Conservation (phyloP, 1,139 yeast species). For the Pneumocystis jirovecii region DNA sequence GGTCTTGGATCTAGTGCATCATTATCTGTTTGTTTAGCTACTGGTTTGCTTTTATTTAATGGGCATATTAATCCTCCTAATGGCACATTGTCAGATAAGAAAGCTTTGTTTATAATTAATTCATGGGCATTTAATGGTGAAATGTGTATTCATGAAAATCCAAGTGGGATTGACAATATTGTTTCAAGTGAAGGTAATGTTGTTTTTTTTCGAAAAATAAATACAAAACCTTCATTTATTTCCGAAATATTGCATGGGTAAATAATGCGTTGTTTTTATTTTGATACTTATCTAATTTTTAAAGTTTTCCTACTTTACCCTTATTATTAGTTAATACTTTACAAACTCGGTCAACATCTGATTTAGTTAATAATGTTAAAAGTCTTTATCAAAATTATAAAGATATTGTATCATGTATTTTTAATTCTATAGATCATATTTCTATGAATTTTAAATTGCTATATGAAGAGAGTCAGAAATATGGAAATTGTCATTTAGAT, state of each 20-base stretch:
- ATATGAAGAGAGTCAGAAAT: constrained; percentile 28
- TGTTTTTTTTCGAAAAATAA: constrained; percentile 57
- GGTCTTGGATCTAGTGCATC: constrained; percentile 95
- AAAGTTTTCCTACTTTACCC: constrained; percentile 55
- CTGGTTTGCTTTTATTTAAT: constrained; percentile 56
- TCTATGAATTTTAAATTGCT: constrained; percentile 51
- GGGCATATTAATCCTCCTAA: constrained; percentile 34
- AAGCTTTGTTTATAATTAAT: constrained; percentile 51
- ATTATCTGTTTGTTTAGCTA: constrained; percentile 66
- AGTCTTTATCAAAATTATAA: constrained; percentile 40
- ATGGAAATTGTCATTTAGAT: constrained; percentile 13
- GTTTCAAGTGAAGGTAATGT: constrained; percentile 97
- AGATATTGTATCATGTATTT: constrained; percentile 38
- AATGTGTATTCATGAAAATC: constrained; percentile 90
- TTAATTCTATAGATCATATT: constrained; percentile 34
- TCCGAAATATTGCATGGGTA: not conserved
- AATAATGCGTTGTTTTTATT: not conserved
- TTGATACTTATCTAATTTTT: constrained; percentile 17
- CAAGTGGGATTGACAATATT: constrained; percentile 93
- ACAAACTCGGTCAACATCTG: constrained; percentile 76
- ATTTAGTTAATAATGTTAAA: constrained; percentile 60
- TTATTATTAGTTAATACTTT: constrained; percentile 70
- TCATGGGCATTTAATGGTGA: constrained; percentile 88
- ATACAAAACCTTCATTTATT: not conserved
- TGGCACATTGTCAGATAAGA: constrained; percentile 17